Conservation (phyloP, 2,329 filamentous ascomycete species). For the Fusarium praegraminearum region DNA sequence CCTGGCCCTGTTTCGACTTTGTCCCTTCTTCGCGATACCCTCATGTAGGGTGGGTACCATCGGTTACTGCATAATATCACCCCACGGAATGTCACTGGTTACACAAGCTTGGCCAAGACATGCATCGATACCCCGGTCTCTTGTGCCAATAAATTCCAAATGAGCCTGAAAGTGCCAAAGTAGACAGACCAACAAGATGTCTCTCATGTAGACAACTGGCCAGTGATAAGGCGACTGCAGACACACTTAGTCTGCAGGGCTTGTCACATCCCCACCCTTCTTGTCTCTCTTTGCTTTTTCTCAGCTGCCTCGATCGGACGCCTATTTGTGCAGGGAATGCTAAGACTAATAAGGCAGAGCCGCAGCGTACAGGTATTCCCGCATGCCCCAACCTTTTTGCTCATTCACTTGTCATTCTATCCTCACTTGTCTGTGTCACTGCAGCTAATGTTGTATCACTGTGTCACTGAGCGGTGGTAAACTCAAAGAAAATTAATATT, state of each 20-base stretch:
- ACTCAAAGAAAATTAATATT: fast-evolving
- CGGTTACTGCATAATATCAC: background rate
- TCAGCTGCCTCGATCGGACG: background rate
- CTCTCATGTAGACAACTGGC: background rate
- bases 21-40: background rate
- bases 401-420: fast-evolving
- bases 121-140: background rate
- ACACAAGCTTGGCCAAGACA: background rate
- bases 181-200: no score
- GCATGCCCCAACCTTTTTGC: fast-evolving
- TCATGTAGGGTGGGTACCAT: background rate
- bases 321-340: fast-evolving
- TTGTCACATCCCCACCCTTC: background rate
- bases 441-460: background rate
- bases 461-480: fast-evolving
- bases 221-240: background rate
- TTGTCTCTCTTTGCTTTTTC: background rate
- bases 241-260: background rate
- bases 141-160: fast-evolving
- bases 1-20: fast-evolving
- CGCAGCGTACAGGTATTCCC: background rate
- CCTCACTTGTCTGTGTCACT: no score
- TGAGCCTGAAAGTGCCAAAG: background rate
- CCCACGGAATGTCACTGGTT: no score
- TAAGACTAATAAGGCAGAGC: fast-evolving